Percentiles rank a stretch among this genome's conserved stretches.
Conservation (phyloP, 768 basidiomycete genomes). For the Dacryopinax spathularia region DNA sequence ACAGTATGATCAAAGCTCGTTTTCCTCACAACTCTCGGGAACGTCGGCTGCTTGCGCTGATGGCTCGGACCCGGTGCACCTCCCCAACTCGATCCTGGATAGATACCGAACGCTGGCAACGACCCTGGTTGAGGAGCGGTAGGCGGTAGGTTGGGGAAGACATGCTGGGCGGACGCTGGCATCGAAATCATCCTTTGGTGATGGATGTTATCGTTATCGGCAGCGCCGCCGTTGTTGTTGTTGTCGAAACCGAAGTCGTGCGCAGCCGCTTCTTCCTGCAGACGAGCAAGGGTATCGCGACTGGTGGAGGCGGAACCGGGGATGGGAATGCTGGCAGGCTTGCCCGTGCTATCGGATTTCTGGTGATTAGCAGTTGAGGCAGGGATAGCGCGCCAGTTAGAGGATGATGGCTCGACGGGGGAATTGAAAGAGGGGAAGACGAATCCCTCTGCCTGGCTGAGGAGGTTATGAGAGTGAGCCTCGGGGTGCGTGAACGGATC, state of each 20-base stretch:
- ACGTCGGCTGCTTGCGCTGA: constrained; percentile 28
- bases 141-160: constrained; percentile 17
- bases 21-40: constrained; percentile 80
- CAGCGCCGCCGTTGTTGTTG: neutral
- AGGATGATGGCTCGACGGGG: neutral
- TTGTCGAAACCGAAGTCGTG: neutral
- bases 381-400: neutral
- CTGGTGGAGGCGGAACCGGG: constrained; percentile 30
- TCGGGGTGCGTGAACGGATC: constrained; percentile 33
- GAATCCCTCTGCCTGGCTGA: constrained; percentile 15
- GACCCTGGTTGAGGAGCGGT: constrained; percentile 9
- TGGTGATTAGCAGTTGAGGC: neutral
- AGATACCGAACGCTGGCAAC: neutral
- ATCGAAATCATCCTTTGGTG: constrained; percentile 10
- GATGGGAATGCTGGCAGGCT: constrained; percentile 23
- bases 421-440: neutral
- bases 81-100: neutral
- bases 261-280: neutral
- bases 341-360: constrained; percentile 7
- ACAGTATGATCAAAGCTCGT: constrained; percentile 93
- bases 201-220: constrained; percentile 2
- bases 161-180: constrained; percentile 19
- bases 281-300: neutral
- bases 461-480: constrained; percentile 24
- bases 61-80: constrained; percentile 20